Conservation (phyloP, 768 basidiomycete genomes). For the Aureoboletus auriporus region DNA sequence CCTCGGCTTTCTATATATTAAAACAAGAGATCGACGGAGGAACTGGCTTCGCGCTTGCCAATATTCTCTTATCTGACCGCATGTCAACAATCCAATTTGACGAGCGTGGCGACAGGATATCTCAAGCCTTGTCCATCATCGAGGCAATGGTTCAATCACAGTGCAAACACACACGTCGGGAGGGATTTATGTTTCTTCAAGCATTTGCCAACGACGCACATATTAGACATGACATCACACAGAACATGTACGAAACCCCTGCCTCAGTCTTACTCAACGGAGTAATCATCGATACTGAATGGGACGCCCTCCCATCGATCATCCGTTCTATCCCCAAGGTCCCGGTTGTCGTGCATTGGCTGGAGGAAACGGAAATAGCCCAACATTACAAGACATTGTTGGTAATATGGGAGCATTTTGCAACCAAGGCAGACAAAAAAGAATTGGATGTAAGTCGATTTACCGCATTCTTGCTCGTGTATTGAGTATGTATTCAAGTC, state of each 20-base stretch:
- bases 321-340: slow-evolving; percentile 27
- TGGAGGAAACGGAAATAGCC: slow-evolving; percentile 37
- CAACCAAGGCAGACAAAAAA: slow-evolving; percentile 14
- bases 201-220: slow-evolving; percentile 30
- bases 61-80: slow-evolving; percentile 32
- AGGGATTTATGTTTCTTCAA: slow-evolving; percentile 34
- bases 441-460: slow-evolving; percentile 24
- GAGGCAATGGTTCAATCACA: slow-evolving; percentile 34
- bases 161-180: slow-evolving; percentile 23
- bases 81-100: background rate
- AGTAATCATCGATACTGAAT: slow-evolving; percentile 29
- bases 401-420: slow-evolving; percentile 34
- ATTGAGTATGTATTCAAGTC: slow-evolving; percentile 27
- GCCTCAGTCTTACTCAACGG: slow-evolving; percentile 43
- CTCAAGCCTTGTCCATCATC: slow-evolving; percentile 36
- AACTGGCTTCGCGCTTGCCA: slow-evolving; percentile 40
- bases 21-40: slow-evolving; percentile 45
- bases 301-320: slow-evolving; percentile 21
- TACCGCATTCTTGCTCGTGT: background rate
- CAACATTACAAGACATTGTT: slow-evolving; percentile 37
- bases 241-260: slow-evolving; percentile 21
- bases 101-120: slow-evolving; percentile 22
- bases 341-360: slow-evolving; percentile 26
- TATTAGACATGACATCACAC: slow-evolving; percentile 2
- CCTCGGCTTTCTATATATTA: slow-evolving; percentile 40